Conservation (phyloP, 371 early-diverging fungal species). For the Rhizomucor pusillus region DNA sequence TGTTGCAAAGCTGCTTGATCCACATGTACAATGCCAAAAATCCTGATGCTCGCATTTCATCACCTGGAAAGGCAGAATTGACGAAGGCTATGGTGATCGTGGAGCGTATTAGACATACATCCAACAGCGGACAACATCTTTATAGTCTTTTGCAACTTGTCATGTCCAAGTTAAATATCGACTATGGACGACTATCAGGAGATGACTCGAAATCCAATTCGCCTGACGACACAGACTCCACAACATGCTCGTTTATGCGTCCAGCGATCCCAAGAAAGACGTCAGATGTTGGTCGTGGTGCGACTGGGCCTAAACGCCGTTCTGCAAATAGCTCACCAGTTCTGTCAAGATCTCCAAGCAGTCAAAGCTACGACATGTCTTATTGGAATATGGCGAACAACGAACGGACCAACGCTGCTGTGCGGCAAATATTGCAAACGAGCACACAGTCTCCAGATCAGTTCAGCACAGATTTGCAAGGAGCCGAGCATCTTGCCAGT, state of each 20-base stretch:
- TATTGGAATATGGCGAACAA: no score
- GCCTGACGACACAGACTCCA: not conserved
- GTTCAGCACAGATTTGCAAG: no score
- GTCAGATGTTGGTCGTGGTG: constrained; percentile 17
- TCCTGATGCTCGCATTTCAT: constrained; percentile 30
- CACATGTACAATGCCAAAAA: constrained; percentile 45
- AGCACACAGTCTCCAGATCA: no score
- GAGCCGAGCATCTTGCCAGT: no score
- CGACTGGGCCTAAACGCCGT: no score
- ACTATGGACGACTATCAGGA: not conserved
- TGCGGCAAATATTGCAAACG: no score
- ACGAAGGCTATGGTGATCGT: constrained; percentile 26
- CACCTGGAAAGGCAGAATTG: constrained; percentile 30
- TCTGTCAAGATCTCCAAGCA: not conserved
- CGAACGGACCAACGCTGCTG: no score
- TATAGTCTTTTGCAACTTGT: constrained; percentile 27
- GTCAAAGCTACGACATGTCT: not conserved
- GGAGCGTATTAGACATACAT: constrained; percentile 25
- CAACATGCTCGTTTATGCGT: not conserved
- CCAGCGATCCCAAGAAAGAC: constrained; percentile 4
- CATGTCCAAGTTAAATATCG: constrained; percentile 28
- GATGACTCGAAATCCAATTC: no score
- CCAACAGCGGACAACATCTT: constrained; percentile 27
- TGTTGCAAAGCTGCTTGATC: constrained; percentile 42
- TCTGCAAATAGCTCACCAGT: not conserved